phyloP scores from a whole-genome alignment of 257 asterid species.

The Mitragyna speciosa region DNA sequence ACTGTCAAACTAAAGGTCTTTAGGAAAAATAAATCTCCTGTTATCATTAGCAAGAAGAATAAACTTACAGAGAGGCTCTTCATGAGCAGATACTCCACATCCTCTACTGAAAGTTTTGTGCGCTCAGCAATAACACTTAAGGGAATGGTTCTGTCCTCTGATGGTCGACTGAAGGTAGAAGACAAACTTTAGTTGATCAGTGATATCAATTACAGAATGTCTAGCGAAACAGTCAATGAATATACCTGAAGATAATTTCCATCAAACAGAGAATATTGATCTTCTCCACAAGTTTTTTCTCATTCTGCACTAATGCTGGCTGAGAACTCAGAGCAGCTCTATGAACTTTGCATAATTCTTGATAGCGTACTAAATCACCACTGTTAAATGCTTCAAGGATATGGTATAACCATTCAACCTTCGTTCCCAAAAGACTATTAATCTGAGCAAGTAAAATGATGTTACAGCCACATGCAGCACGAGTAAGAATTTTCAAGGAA shows the following conservation, averaged over 20 bases:
- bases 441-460: constrained; percentile 45
- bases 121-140: constrained; percentile 72
- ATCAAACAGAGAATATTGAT: constrained; percentile 95
- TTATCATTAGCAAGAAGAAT: constrained; percentile 6
- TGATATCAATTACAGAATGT: constrained; percentile 7
- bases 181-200: neutral
- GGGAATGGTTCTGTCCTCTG: constrained; percentile 95
- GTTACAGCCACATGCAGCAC: neutral
- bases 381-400: constrained; percentile 88
- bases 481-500: neutral
- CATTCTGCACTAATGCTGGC: constrained; percentile 90
- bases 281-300: constrained; percentile 89
- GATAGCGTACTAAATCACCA: constrained; percentile 83
- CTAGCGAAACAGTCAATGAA: neutral
- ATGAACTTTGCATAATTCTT: constrained; percentile 80
- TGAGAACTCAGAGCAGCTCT: constrained; percentile 76
- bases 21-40: neutral
- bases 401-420: constrained; percentile 86
- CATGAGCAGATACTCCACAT: constrained; percentile 91
- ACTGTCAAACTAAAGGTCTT: neutral
- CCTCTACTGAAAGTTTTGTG: constrained; percentile 81
- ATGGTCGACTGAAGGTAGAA: constrained; percentile 68
- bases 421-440: constrained; percentile 79
- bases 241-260: constrained; percentile 93
- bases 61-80: constrained; percentile 96